Percentiles rank a stretch among this genome's conserved stretches.
phyloP scores from a whole-genome alignment of 768 basidiomycete genomes.

The Pholiota molesta region DNA sequence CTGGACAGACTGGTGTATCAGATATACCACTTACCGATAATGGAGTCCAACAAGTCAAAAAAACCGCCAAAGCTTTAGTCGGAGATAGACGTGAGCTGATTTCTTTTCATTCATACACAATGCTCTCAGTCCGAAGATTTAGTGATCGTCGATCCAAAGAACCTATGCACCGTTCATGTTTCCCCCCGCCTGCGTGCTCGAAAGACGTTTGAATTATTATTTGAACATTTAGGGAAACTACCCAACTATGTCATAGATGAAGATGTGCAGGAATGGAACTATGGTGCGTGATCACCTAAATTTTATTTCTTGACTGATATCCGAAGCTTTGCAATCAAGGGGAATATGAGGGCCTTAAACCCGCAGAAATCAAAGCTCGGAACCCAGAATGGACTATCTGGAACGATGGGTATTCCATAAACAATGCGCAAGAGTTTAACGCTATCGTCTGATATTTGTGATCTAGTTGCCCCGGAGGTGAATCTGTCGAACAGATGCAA shows the following conservation, averaged over 20 bases:
- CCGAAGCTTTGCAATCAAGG: slow-evolving; percentile 40
- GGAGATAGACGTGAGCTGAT: slow-evolving; percentile 72
- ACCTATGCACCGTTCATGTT: slow-evolving; percentile 74
- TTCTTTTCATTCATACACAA: neutral
- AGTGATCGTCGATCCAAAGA: slow-evolving; percentile 81
- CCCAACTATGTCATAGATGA: slow-evolving; percentile 66
- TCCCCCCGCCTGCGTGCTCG: slow-evolving; percentile 90
- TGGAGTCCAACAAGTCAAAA: slow-evolving; percentile 72
- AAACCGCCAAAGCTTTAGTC: slow-evolving; percentile 66
- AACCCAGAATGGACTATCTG: slow-evolving; percentile 79
- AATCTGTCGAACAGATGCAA: slow-evolving; percentile 80
- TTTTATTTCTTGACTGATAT: neutral
- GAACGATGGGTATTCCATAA: slow-evolving; percentile 67
- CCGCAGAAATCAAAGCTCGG: slow-evolving; percentile 74
- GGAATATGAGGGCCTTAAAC: slow-evolving; percentile 81
- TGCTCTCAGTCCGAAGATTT: neutral
- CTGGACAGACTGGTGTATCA: slow-evolving; percentile 73
- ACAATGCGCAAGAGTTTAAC: neutral
- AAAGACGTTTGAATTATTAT: slow-evolving; percentile 83
- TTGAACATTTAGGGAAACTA: slow-evolving; percentile 42
- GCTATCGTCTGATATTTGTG: slow-evolving; percentile 8
- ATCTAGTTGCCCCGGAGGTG: slow-evolving; percentile 82
- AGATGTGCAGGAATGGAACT: slow-evolving; percentile 85
- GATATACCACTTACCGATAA: slow-evolving; percentile 86
- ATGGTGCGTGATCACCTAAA: slow-evolving; percentile 40